phyloP scores from a whole-genome alignment of 371 early-diverging fungal species.

The Homolaphlyctis polyrhiza region DNA sequence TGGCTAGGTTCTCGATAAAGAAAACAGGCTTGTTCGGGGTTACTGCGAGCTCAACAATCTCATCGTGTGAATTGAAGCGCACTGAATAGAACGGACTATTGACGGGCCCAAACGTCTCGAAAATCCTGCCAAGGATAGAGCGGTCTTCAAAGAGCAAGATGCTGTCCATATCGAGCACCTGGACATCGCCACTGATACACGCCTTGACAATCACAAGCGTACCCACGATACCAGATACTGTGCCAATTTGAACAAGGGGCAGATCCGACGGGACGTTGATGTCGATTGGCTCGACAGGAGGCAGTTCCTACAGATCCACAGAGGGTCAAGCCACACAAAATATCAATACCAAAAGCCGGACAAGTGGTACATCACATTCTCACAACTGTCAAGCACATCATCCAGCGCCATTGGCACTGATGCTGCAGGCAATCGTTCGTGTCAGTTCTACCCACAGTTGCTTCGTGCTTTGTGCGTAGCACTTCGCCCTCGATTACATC shows the following conservation, averaged over 20 bases:
- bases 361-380: no score
- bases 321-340: no score
- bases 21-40: slow-evolving; percentile 55
- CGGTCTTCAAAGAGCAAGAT: slow-evolving; percentile 66
- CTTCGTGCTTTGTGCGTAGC: not conserved
- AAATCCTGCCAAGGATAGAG: slow-evolving; percentile 71
- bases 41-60: slow-evolving; percentile 17
- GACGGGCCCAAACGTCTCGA: slow-evolving; percentile 94
- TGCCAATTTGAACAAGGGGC: slow-evolving; percentile 57
- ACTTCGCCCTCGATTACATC: not conserved
- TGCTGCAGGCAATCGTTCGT: no score
- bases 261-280: slow-evolving; percentile 55
- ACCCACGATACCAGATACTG: slow-evolving; percentile 64
- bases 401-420: no score
- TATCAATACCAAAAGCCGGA: no score
- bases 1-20: slow-evolving; percentile 57
- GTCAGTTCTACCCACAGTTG: not conserved
- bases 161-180: slow-evolving; percentile 74
- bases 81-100: slow-evolving; percentile 76
- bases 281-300: slow-evolving; percentile 47
- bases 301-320: slow-evolving; percentile 13
- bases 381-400: no score
- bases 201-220: slow-evolving; percentile 71
- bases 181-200: slow-evolving; percentile 36
- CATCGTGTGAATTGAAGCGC: slow-evolving; percentile 41